Evolutionary conservation across 2,329 filamentous ascomycete species (phyloP).

Genomic region (Rhinocladiella mackenziei): DNA sequence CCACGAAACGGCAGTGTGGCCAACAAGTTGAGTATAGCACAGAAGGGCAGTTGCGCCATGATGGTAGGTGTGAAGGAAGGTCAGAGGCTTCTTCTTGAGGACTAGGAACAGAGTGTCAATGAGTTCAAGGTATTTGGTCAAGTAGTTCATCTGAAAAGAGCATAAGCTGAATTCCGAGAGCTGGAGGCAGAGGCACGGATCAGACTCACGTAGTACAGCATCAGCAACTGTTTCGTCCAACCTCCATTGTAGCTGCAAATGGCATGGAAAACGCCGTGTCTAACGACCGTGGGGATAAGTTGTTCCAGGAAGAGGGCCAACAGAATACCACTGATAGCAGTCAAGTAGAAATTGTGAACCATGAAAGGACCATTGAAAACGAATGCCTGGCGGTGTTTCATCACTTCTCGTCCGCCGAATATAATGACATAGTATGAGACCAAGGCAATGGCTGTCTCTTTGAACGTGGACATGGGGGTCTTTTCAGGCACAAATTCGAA

Average conservation of each 20-base stretch:
- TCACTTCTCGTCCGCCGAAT: conserved; percentile 85
- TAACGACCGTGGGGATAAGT: conserved; percentile 74
- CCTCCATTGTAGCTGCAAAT: conserved; percentile 74
- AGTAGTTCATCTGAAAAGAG: conserved; percentile 70
- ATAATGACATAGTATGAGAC: conserved; percentile 88
- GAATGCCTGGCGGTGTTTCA: conserved; percentile 80
- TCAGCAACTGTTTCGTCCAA: too few species aligned
- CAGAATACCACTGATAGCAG: conserved; percentile 73
- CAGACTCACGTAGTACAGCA: too few species aligned
- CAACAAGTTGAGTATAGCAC: conserved; percentile 96
- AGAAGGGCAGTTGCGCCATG: conserved; percentile 94
- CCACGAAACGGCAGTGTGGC: conserved; percentile 90
- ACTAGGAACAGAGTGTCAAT: conserved; percentile 95
- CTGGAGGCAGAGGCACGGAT: too few species aligned
- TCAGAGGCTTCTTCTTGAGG: conserved; percentile 98
- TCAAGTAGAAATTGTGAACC: conserved; percentile 94
- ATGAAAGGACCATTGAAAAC: conserved; percentile 91
- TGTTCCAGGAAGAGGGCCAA: conserved; percentile 87
- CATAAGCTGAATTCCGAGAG: conserved; percentile 10
- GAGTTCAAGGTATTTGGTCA: conserved; percentile 95
- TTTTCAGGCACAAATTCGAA: conserved; percentile 77
- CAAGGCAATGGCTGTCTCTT: conserved; percentile 74
- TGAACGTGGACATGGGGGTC: conserved; percentile 87
- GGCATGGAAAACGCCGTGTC: conserved; percentile 78
- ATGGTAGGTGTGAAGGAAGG: conserved; percentile 99